Base-by-base conservation (phyloP, 2,329 filamentous ascomycete genomes). In the Cladophialophora exuberans region DNA sequence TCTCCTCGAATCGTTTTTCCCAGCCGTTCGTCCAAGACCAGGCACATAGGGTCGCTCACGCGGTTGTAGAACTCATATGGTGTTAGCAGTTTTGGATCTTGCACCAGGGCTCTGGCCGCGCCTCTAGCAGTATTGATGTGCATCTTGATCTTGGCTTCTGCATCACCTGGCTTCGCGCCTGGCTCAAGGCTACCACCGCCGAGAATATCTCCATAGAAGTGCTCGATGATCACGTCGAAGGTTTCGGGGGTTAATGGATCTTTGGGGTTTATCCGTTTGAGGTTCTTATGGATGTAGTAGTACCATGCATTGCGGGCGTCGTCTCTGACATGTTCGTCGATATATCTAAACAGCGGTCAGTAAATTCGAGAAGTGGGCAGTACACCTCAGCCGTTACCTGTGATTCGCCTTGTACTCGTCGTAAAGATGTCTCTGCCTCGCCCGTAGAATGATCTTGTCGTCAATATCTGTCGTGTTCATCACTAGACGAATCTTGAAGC, bases 401-500 rank as follows among this genome's bases (percentile, higher is more conserved):
- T 83, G 77, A 28, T 76, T 66, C 3, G 70, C 67, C 47, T 88
- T 84, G 69, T 89, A 86, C 58, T 93, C 83, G 41, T 73, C 76
- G 54, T 96, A 85, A 30, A 97, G 74, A 67, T 91, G 83, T 67
- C 94, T 87, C 73, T 94, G 85, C 66, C 93, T 80, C 11, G 88
- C 83, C 52, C 81, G 76, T 11, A 86, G 69, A 59, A 85, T 85
- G 65, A 85, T 89, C 78, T 88, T 88, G 72, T 89, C 85, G 64
- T 91, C 88, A 33, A 93, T 82, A 65, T 93, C 91, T 23, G 91
- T 96, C 60, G 94, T 90, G 74, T 96, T 96, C 87, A 95, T 94
- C 62, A 96, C 89, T 74, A 95, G 96, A 57, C 86, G 84, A 62
- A 96, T 83, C 36, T 90, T 77, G 71, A 88, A 94, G 58, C 84